Conservation (phyloP, 805 yeast genomes). For the Dipodascopsis tothii region DNA sequence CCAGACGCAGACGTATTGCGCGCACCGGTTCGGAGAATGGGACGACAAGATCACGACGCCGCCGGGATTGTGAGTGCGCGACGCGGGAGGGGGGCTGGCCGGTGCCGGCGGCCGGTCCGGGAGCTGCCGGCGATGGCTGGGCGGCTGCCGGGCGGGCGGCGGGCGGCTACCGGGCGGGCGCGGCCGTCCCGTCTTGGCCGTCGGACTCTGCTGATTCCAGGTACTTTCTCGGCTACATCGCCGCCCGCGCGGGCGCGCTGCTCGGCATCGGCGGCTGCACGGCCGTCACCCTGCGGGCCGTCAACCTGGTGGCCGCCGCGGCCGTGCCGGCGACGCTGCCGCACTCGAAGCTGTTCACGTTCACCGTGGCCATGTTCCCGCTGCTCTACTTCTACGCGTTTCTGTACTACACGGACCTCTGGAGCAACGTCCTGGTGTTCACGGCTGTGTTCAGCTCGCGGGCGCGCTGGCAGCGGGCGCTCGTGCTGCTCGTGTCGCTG, state of each 20-base stretch:
- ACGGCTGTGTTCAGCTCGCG: conserved; percentile 36
- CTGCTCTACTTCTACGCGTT: conserved; percentile 64
- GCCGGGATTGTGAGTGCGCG: conserved; percentile 82
- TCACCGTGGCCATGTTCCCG: conserved; percentile 50
- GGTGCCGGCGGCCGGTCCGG: no score
- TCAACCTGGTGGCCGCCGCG: conserved; percentile 63
- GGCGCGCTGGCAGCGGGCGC: conserved; percentile 18
- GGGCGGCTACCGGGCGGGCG: no score
- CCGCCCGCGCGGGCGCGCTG: conserved; percentile 1
- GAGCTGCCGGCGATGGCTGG: no score
- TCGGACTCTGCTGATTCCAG: not conserved
- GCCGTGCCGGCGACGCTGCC: conserved; percentile 40
- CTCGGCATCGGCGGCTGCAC: conserved; percentile 25
- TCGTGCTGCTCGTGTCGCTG: not conserved
- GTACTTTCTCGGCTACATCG: conserved; percentile 7
- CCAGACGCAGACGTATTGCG: conserved; percentile 64
- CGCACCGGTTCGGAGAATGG: conserved; percentile 60
- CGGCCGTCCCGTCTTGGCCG: no score
- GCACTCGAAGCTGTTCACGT: conserved; percentile 10
- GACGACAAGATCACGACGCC: conserved; percentile 93
- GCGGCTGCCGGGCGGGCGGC: no score
- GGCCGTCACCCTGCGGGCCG: conserved; percentile 39
- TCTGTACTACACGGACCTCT: conserved; percentile 85
- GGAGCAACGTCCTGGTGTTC: conserved; percentile 71
- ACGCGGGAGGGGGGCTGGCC: no score